These are phyloP conservation scores for Metarhizium sp. DNA, from an alignment of 2,329 filamentous ascomycete species.

Conservation along the genomic window DNA sequence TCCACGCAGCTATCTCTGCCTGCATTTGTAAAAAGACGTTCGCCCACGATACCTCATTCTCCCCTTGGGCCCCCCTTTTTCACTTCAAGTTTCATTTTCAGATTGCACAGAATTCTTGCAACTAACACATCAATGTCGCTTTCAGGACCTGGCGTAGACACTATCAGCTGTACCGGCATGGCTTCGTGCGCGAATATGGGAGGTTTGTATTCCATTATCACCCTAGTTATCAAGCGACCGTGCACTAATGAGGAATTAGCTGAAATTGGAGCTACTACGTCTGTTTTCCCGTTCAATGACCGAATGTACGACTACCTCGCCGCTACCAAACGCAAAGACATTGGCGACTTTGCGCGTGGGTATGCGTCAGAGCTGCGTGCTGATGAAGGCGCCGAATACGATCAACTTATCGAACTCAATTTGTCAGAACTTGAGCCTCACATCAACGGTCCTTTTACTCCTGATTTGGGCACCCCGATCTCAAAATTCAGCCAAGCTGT, in stretches of 20 bases:
- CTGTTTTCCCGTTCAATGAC: conserved; percentile 95
- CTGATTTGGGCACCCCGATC: conserved; percentile 93
- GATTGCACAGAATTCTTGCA: background rate
- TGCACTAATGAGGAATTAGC: conserved; percentile 27
- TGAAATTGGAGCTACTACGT: conserved; percentile 79
- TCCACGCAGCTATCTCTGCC: background rate
- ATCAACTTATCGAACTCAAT: conserved; percentile 94
- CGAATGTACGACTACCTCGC: conserved; percentile 93
- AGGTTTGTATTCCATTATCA: background rate
- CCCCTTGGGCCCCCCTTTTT: background rate
- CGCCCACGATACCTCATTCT: too few species aligned
- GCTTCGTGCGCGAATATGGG: conserved; percentile 69
- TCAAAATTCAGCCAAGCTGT: conserved; percentile 95
- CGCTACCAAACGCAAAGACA: conserved; percentile 81
- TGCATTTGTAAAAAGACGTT: background rate
- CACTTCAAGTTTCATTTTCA: background rate
- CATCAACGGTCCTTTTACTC: conserved; percentile 98
- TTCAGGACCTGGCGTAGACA: conserved; percentile 48
- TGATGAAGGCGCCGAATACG: conserved; percentile 89
- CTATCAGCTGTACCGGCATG: conserved; percentile 48
- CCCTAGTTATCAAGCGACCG: background rate
- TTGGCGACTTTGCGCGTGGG: conserved; percentile 78
- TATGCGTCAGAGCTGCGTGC: conserved; percentile 81
- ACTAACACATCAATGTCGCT: background rate
- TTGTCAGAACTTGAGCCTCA: conserved; percentile 91